Evolutionary conservation across 306 rosid genomes (phyloP), one percentile per base, ranked within the genome.

Genomic region (Canavalia ensiformis): DNA sequence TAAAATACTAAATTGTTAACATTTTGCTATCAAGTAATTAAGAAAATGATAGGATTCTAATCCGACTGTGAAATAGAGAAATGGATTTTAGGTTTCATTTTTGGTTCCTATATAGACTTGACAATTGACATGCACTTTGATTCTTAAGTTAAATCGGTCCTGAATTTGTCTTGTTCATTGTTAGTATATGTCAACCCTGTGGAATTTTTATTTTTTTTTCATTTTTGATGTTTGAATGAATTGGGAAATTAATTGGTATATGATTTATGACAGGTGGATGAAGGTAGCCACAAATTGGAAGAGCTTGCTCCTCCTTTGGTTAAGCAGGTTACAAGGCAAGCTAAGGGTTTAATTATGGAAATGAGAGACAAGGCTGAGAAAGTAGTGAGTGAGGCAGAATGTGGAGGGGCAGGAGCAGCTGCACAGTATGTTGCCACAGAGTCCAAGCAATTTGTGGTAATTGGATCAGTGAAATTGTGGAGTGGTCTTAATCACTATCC

Each of bases 341-440:
- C 84, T 0, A 89, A 87, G 46, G 33, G 39, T 73, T 84, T 88
- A 9, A 34, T 87, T 55, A 70, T 68, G 33, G 84, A 81, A 79
- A 81, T 85, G 49, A 50, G 82, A 41, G 74, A 79, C 50, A 88
- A 84, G 60, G 88, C 87, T 0, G 88, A 84, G 29, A 84, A 71
- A 58, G 82, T 89, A 30, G 88, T 87, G 11, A 76, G 55, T n/a
- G 90, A 87, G 86, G 90, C 86, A 31, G 90, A 78, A 51, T 88
- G 87, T 10, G 86, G 87, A n/a, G 97, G 99, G 13, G 88, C 91
- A 33, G 63, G 83, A 9, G 86, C 90, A 7, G 94, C 90, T 13
- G 60, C 85, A 41, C 72, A 46, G 8, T 88, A 88, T 78, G 94
- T 91, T 12, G 87, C 89, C 1, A 62, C 80, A 25, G 97, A 91